Percentiles rank a stretch among this genome's conserved stretches.
Conservation (phyloP, 2,329 filamentous ascomycete species). For the Cordyceps fumosorosea region DNA sequence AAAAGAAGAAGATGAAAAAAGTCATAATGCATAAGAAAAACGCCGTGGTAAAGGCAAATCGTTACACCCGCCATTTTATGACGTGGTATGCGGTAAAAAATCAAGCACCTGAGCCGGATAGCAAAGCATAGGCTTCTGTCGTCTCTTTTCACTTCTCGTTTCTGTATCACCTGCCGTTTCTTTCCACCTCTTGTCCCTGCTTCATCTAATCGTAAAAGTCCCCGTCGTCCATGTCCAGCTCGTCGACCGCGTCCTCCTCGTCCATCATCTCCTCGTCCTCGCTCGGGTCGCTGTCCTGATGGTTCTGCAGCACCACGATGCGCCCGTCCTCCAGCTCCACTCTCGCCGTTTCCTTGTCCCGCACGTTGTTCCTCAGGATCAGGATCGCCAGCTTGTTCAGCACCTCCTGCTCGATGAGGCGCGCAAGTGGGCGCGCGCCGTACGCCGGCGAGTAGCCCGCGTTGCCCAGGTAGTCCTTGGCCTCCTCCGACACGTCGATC, state of each 20-base stretch:
- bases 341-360: slow-evolving; percentile 75
- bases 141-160: not conserved
- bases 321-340: slow-evolving; percentile 76
- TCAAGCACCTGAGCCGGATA: not conserved
- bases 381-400: slow-evolving; percentile 89
- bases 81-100: not conserved
- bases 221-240: slow-evolving; percentile 58
- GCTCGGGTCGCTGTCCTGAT: slow-evolving; percentile 53
- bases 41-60: not conserved
- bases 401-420: slow-evolving; percentile 95
- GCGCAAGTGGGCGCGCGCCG: slow-evolving; percentile 78
- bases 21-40: not conserved
- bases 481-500: slow-evolving; percentile 78
- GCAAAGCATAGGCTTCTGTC: not conserved
- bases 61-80: not conserved
- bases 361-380: slow-evolving; percentile 77
- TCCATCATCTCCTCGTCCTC: slow-evolving; percentile 70
- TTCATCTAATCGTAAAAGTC: slow-evolving; percentile 40
- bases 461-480: slow-evolving; percentile 86
- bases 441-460: slow-evolving; percentile 95
- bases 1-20: not conserved
- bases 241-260: slow-evolving; percentile 65
- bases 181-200: not conserved
- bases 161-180: too few species aligned
- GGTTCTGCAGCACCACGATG: slow-evolving; percentile 77